These are phyloP conservation scores for Casuarina equisetifolia DNA, from an alignment of 306 rosid species.

Conservation along the genomic window DNA sequence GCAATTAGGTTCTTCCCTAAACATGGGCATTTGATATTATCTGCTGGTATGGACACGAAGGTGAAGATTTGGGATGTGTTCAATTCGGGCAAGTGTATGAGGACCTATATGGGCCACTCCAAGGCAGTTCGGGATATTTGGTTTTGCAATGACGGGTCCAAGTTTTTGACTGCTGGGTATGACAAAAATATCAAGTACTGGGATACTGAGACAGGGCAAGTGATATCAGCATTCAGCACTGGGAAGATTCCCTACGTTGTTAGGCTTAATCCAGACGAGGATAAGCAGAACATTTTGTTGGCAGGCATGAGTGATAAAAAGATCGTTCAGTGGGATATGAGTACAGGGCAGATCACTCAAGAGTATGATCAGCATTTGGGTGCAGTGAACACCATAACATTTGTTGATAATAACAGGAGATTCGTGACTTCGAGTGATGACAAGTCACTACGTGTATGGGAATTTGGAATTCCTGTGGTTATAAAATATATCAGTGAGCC, in stretches of 20 bases:
- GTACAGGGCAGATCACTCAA: constrained; percentile 86
- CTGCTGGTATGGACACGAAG: constrained; percentile 91
- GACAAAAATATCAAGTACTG: constrained; percentile 98
- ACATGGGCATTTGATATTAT: constrained; percentile 83
- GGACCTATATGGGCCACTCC: constrained; percentile 93
- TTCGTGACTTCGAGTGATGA: constrained; percentile 98
- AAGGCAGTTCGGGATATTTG: constrained; percentile 92
- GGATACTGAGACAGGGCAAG: constrained; percentile 98
- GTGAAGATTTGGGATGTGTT: constrained; percentile 98
- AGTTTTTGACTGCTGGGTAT: constrained; percentile 87
- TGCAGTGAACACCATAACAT: constrained; percentile 94
- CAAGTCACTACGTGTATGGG: constrained; percentile 95
- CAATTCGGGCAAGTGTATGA: constrained; percentile 94
- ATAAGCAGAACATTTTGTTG: constrained; percentile 87
- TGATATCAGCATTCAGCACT: constrained; percentile 79
- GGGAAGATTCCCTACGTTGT: constrained; percentile 96
- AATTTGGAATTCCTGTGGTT: constrained; percentile 95
- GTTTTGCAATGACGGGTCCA: constrained; percentile 82
- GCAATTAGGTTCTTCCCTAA: constrained; percentile 93
- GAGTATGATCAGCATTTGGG: constrained; percentile 99
- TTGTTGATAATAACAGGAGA: constrained; percentile 93
- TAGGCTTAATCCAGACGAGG: constrained; percentile 90
- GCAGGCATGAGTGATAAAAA: constrained; percentile 99
- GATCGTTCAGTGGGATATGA: constrained; percentile 99
- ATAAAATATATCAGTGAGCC: constrained; percentile 97